Base-by-base conservation (phyloP, 2,329 filamentous ascomycete genomes). In the Claviceps sp. region DNA sequence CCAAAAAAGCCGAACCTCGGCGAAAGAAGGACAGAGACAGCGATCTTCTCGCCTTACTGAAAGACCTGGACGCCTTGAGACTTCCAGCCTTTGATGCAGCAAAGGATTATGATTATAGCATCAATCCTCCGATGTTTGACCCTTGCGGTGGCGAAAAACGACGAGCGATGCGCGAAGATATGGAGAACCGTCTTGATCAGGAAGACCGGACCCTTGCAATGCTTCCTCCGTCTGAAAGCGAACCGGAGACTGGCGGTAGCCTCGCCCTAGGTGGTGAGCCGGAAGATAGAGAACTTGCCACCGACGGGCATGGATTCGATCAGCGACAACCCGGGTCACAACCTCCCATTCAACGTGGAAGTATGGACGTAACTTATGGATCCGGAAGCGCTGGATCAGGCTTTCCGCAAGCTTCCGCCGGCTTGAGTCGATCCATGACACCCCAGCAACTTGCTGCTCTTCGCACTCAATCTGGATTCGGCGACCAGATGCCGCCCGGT, bases 251-350 rank as follows among this genome's bases (percentile, higher is more conserved):
- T 58, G 87, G 87, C 46, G 81, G 81, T 14, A 97, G 91, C 64
- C 74, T 93, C 53, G 90, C 94, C 54, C 76, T 97, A 17, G 91
- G 91, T 53, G 91, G 91, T 44, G 91, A 97, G 64, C 91, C 91
- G 0, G 91, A 97, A 64, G 89, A 95, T 58, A 76, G 79, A 56
- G 84, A 88, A 22, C 68, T 70, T 45, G 62, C 67, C 17, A 72
- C 73, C 17, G 77, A 80, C 48, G 68, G 68, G 41, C 71, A 76
- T 59, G 64, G 66, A 47, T 77, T 77, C 42, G 75, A 77, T 44
- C 77, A 80, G 54, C 77, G 82, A 55, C 78, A 82, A 48, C 80
- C 81, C 54, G 81, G 80, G 13, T 82, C 88, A 7, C 88, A 89
- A 60, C 83, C 86, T 2, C 87, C 89, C 10, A 86, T 88, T 38